Base-by-base conservation (phyloP, 1,139 yeast genomes). In the Hansenula lynferdii region DNA sequence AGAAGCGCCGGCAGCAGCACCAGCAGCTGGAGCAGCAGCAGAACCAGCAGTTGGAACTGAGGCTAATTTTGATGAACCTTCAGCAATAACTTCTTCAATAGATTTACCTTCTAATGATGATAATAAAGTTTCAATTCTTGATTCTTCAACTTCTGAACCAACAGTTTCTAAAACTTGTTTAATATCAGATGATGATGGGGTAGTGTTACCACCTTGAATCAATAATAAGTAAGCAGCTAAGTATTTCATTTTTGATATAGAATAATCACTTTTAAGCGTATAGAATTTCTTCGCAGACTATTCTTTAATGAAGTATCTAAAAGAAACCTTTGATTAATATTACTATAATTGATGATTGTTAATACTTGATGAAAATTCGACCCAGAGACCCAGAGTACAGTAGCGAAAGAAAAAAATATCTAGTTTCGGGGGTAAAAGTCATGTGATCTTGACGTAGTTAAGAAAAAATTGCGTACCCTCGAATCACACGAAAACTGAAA, bases 41-140 rank as follows among this genome's bases (percentile, higher is more conserved):
- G 96, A 90, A 75, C 92, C 97, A 71, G 96, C 98, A 67, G 96
- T 65, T 73, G 98, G 97, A 56, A 90, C 96, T 54, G 97, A 77
- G 58, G 97, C 90, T 67, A 92, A 85, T 80, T 92, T 92, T 71
- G 80, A 73, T 70, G 85, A 74, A 78, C 98, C 98, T 73, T 81
- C 95, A 64, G 97, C 92, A 60, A 92, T 83, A 74, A 92, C 83
- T 73, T 89, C 96, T 57, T 77, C 81, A 44, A 65, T 49, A 65
- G 85, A 78, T 85, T 92, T 92, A 72, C 97, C 98, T 72, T 86
- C 90, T 62, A 92, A 81, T 68, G 94, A 95, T 57, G 86, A 70
- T 64, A 92, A 75, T 69, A 92, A 84, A 65, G 85, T 73, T 64
- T 80, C 70, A 72, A 92, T 69, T 72, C 89, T 89, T 65, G 84